Evolutionary conservation across 1,139 yeast genomes (phyloP).

Genomic region (Geotrichum carabidarum): DNA sequence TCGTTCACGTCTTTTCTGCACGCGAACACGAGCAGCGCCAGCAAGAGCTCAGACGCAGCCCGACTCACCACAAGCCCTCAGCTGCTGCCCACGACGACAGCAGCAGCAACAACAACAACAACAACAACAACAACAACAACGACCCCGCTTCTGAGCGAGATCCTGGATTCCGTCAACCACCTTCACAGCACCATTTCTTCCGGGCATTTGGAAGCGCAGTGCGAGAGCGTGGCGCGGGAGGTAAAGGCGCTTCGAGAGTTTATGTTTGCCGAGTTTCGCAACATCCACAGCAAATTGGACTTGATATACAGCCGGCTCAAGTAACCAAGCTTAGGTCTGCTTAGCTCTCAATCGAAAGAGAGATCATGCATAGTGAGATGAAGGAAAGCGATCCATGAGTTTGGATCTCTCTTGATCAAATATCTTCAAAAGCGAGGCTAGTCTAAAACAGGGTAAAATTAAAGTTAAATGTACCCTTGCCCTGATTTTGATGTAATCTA

Average conservation of each 20-base stretch:
- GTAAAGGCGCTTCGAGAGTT: neutral
- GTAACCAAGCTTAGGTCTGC: too few relatives aligned
- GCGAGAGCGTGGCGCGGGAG: neutral
- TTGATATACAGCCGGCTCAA: neutral
- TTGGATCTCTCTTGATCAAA: too few relatives aligned
- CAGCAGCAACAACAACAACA: neutral
- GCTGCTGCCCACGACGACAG: neutral
- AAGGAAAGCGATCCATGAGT: too few relatives aligned
- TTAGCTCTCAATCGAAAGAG: too few relatives aligned
- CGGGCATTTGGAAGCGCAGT: neutral
- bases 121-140: too few relatives aligned
- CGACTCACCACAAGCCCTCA: neutral
- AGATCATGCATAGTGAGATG: too few relatives aligned
- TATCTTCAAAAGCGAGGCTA: too few relatives aligned
- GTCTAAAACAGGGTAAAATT: too few relatives aligned
- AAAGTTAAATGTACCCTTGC: too few relatives aligned
- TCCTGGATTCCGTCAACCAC: constrained; percentile 5
- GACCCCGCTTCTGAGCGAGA: neutral
- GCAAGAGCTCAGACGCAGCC: neutral
- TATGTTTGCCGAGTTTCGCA: constrained; percentile 1
- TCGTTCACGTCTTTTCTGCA: constrained; percentile 3
- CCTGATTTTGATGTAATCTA: too few relatives aligned
- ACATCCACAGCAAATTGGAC: neutral
- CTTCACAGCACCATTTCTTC: neutral
- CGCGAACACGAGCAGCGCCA: neutral